Percentiles rank a stretch among this genome's conserved stretches.
Evolutionary conservation across 2,329 filamentous ascomycete genomes (phyloP).

Genomic region (Neonectria neomacrospora): DNA sequence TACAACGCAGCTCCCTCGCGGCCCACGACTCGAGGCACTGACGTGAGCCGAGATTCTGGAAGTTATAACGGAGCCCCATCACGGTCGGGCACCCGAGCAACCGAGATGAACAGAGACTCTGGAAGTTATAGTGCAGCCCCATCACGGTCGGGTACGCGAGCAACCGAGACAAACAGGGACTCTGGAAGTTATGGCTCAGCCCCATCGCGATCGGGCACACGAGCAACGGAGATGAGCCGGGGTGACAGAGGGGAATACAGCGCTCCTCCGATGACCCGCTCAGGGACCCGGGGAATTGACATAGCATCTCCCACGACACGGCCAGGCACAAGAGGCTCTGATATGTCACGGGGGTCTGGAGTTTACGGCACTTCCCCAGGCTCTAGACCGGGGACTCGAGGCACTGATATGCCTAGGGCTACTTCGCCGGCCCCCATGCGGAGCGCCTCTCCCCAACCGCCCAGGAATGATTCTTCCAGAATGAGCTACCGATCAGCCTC

Average conservation of each 20-base stretch:
- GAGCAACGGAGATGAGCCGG: constrained; percentile 36
- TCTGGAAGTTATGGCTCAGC: constrained; percentile 35
- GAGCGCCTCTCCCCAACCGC: constrained; percentile 70
- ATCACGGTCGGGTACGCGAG: constrained; percentile 38
- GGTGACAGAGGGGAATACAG: constrained; percentile 23
- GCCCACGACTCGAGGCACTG: constrained; percentile 32
- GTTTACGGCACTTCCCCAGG: constrained; percentile 51
- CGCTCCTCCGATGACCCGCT: constrained; percentile 36
- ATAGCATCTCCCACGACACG: constrained; percentile 57
- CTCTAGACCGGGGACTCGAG: constrained; percentile 69
- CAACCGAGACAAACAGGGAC: constrained; percentile 31
- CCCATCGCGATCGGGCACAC: constrained; percentile 39
- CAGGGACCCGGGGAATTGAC: constrained; percentile 40
- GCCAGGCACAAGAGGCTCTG: constrained; percentile 49
- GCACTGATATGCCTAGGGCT: constrained; percentile 67
- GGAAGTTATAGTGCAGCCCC: constrained; percentile 37
- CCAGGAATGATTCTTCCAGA: constrained; percentile 57
- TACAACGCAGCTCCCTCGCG: constrained; percentile 46
- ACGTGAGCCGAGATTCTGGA: constrained; percentile 27
- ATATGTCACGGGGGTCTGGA: constrained; percentile 43
- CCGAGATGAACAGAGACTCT: constrained; percentile 27
- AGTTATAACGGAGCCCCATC: constrained; percentile 37
- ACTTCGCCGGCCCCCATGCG: constrained; percentile 77
- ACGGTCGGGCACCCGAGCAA: constrained; percentile 39
- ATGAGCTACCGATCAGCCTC: constrained; percentile 62